Percentiles rank a stretch among this genome's conserved stretches.
phyloP scores from a whole-genome alignment of 331 rosid species.

The Phaseolus coccineus region DNA sequence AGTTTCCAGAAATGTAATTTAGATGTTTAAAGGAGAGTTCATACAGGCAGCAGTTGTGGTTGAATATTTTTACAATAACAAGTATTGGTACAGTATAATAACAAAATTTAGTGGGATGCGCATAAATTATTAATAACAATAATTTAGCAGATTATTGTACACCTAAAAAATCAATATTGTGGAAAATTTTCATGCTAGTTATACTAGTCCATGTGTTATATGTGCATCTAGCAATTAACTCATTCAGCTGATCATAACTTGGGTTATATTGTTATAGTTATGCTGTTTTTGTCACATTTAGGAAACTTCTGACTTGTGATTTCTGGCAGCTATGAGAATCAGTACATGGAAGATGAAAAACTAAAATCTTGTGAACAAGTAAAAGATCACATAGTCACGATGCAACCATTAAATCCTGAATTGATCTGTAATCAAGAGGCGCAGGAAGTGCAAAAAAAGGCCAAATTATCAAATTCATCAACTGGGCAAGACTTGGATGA shows the following conservation, averaged over 20 bases:
- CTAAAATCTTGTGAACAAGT: conserved; percentile 54
- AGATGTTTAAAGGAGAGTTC: conserved; percentile 3
- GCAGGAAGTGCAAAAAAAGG: conserved; percentile 48
- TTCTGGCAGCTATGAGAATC: conserved; percentile 66
- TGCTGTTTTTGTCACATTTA: conserved; percentile 23
- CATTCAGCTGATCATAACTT: conserved; percentile 27
- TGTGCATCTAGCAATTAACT: conserved; percentile 33
- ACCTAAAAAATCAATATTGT: background rate
- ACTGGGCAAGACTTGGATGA: conserved; percentile 75
- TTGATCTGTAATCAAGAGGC: conserved; percentile 49
- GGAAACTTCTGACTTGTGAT: conserved; percentile 39
- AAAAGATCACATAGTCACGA: conserved; percentile 45
- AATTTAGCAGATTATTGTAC: background rate
- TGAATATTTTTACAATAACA: conserved; percentile 10
- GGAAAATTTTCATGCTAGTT: background rate
- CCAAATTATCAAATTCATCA: conserved; percentile 53
- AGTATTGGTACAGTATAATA: background rate
- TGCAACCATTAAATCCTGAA: conserved; percentile 54
- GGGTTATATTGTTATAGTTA: conserved; percentile 17
- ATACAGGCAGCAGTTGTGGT: conserved; percentile 3
- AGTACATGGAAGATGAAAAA: conserved; percentile 54
- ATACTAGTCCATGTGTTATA: conserved; percentile 15
- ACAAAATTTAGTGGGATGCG: background rate
- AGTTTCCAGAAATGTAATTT: conserved; percentile 26
- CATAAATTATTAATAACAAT: conserved; percentile 31